A percentile compares a stretch with the other conserved stretches of the same genome.
Evolutionary conservation across 495 filamentous ascomycete species (phyloP).

Genomic region (Darksidea phi): DNA sequence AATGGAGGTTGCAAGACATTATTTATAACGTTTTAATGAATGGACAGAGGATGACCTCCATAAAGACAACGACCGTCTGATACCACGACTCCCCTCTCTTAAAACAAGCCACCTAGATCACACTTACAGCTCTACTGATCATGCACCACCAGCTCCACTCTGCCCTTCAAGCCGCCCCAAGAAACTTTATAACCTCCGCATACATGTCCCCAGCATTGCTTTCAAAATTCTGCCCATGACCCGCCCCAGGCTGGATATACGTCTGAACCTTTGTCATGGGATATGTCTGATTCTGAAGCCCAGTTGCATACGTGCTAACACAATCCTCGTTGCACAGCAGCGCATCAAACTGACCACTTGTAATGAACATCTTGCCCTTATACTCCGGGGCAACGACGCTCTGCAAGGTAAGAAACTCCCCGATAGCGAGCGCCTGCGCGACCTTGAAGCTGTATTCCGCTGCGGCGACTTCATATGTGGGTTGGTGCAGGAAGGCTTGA

Average conservation of each 20-base stretch:
- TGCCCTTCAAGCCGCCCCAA: too few relatives aligned
- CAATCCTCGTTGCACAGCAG: slow-evolving; percentile 39
- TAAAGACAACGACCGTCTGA: too few relatives aligned
- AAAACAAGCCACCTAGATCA: too few relatives aligned
- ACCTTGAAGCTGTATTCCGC: slow-evolving; percentile 32
- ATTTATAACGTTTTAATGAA: too few relatives aligned
- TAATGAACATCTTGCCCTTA: slow-evolving; percentile 38
- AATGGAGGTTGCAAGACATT: too few relatives aligned
- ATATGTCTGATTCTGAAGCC: neutral
- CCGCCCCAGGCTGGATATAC: neutral
- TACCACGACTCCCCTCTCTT: too few relatives aligned
- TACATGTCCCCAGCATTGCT: neutral
- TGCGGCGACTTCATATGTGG: slow-evolving; percentile 11
- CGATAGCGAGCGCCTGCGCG: slow-evolving; percentile 38
- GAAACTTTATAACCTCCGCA: too few relatives aligned
- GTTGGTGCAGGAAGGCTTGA: slow-evolving; percentile 27
- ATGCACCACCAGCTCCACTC: too few relatives aligned
- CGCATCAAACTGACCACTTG: slow-evolving; percentile 40
- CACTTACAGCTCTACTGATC: too few relatives aligned
- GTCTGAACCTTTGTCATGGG: too few relatives aligned
- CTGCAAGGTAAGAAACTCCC: slow-evolving; percentile 23
- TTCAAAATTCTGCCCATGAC: neutral
- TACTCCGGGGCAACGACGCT: slow-evolving; percentile 18
- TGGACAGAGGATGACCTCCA: too few relatives aligned
- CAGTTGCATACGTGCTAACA: neutral